Evolutionary conservation across 2,329 filamentous ascomycete genomes (phyloP), one percentile per base, ranked within the genome.

Genomic region (Fusarium zealandicum): DNA sequence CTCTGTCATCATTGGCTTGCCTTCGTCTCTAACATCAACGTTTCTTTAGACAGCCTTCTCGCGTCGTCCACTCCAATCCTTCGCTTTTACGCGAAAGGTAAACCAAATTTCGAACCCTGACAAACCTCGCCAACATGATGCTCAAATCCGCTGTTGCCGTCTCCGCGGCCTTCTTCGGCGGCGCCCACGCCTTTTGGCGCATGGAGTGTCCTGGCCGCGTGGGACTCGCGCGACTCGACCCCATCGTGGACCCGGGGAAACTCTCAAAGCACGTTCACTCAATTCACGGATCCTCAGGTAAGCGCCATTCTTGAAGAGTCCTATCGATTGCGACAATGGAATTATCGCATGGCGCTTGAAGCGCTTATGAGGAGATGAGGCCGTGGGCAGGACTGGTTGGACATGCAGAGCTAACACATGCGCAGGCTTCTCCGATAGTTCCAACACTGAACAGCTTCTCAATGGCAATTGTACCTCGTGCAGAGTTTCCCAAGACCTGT

Each of bases 181-280:
- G 75, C 51, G 80, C 79, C 39, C 70, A 82, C 64, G 92, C 89
- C 54, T 96, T 96, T 75, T 96, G 90, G 90, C 90, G 92, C 70
- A 90, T 96, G 82, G 89, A 91, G 67, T 96, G 92, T 74, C 88
- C 84, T 64, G 87, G 86, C 50, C 82, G 83, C 39, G 79, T 86
- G 61, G 90, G 86, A 58, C 72, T 90, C 51, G 89, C 85, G 42
- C 84, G 90, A 51, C 79, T 96, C 33, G 92, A 96, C 70, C 92
- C 92, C 14, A 79, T 96, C 50, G 80, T 95, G 50, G 80, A 84
- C 53, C 82, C 82, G 3, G 87, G 85, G 42, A 65, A 68, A 16
- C 59, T 85, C 28, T 83, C 87, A 9, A 71, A 79, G 54, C 92
- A 96, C 73, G 82, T 83, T 17, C 92, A 96, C 73, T 78, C 85